Percentiles rank a stretch among this genome's conserved stretches.
phyloP scores from a whole-genome alignment of 2,329 filamentous ascomycete genomes.

The Chaetoscypha palmicola region DNA sequence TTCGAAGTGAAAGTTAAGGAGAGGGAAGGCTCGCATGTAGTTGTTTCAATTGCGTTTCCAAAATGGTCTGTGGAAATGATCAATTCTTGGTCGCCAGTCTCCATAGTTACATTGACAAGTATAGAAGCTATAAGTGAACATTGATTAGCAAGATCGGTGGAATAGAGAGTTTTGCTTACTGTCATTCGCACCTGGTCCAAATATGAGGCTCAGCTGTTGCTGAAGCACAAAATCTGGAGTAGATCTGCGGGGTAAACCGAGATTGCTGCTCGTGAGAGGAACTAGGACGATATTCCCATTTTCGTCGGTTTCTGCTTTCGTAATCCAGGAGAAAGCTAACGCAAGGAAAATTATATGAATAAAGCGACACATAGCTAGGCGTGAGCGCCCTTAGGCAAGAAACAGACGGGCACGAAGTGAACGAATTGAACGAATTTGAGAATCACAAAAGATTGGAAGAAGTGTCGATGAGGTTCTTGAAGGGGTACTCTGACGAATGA shows the following conservation, averaged over 20 bases:
- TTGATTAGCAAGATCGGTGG: background rate
- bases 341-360: conserved; percentile 1
- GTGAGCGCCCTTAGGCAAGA: too few relatives aligned
- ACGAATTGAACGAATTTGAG: too few relatives aligned
- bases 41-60: conserved; percentile 1
- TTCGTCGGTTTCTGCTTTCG: background rate
- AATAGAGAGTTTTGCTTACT: background rate
- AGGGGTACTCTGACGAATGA: too few relatives aligned
- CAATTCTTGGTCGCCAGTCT: background rate
- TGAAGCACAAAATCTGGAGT: background rate
- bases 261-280: background rate
- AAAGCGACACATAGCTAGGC: too few relatives aligned
- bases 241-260: conserved; percentile 4
- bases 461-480: too few relatives aligned
- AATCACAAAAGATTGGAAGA: too few relatives aligned
- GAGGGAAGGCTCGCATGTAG: conserved; percentile 1
- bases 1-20: background rate
- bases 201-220: conserved; percentile 1
- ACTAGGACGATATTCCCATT: background rate
- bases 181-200: conserved; percentile 1
- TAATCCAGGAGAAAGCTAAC: background rate
- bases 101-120: conserved; percentile 5
- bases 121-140: background rate
- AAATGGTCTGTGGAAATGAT: conserved; percentile 5
- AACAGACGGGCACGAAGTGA: too few relatives aligned